A percentile compares a stretch with the other conserved stretches of the same genome.
These are phyloP conservation scores for Neonectria magnoliae DNA, from an alignment of 2,329 filamentous ascomycete species.

Conservation along the genomic window DNA sequence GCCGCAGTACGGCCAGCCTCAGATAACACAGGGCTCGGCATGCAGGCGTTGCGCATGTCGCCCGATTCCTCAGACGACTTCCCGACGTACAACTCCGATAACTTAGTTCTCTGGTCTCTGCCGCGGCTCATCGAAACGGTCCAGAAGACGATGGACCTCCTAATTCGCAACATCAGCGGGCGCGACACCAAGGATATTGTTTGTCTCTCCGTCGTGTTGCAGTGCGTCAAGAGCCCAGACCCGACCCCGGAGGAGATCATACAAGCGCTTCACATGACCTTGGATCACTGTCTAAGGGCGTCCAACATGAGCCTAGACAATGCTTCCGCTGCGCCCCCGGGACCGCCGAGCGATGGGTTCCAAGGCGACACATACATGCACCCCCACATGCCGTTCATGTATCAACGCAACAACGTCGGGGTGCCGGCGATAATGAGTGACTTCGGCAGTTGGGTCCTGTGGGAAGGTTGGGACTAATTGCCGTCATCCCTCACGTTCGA, in stretches of 20 bases:
- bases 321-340: constrained; percentile 29
- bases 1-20: constrained; percentile 43
- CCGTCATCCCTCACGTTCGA: background rate
- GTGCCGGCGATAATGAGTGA: constrained; percentile 42
- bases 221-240: constrained; percentile 55
- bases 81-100: constrained; percentile 48
- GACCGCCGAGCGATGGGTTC: constrained; percentile 28
- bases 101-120: constrained; percentile 55
- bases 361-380: constrained; percentile 44
- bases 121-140: constrained; percentile 55
- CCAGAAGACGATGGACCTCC: constrained; percentile 57
- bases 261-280: constrained; percentile 52
- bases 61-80: constrained; percentile 49
- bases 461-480: constrained; percentile 52
- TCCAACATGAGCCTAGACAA: constrained; percentile 55
- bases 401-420: constrained; percentile 43
- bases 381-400: constrained; percentile 43
- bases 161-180: constrained; percentile 58
- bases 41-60: constrained; percentile 47
- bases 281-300: constrained; percentile 57
- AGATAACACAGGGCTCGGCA: constrained; percentile 43
- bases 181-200: constrained; percentile 62
- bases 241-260: constrained; percentile 55
- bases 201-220: constrained; percentile 58
- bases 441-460: constrained; percentile 51